Percentiles rank a stretch among this genome's conserved stretches.
Evolutionary conservation across 345 rosid species (phyloP).

Genomic region (Nephelium lappaceum): DNA sequence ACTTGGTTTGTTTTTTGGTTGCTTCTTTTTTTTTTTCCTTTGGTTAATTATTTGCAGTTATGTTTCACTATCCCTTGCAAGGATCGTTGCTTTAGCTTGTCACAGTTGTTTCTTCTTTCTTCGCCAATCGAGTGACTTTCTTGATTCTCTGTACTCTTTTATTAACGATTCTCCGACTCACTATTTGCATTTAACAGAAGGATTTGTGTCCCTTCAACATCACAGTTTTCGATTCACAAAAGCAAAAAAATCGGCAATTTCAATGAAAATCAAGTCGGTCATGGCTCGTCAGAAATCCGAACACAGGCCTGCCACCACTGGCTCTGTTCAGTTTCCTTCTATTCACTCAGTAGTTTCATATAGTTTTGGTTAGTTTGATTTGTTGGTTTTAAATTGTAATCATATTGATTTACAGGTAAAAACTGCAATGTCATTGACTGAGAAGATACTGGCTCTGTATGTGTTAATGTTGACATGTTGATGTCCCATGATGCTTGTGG

Average conservation of each 20-base stretch:
- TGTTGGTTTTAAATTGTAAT: background rate
- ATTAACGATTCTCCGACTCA: too few species aligned
- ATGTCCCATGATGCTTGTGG: slow-evolving; percentile 99
- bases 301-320: slow-evolving; percentile 76
- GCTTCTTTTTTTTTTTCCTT: too few species aligned
- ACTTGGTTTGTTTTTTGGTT: too few species aligned
- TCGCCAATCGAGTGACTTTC: too few species aligned
- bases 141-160: too few species aligned
- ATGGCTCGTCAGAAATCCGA: slow-evolving; percentile 79
- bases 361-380: background rate
- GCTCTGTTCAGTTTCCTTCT: slow-evolving; percentile 54
- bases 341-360: background rate
- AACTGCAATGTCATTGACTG: slow-evolving; percentile 94
- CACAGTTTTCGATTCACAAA: slow-evolving; percentile 45
- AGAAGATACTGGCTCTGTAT: slow-evolving; percentile 85
- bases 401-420: slow-evolving; percentile 57
- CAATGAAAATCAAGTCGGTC: slow-evolving; percentile 69
- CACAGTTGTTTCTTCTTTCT: too few species aligned
- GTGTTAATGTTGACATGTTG: slow-evolving; percentile 88
- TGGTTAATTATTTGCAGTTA: too few species aligned
- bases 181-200: slow-evolving; percentile 32
- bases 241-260: slow-evolving; percentile 52
- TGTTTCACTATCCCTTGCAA: too few species aligned
- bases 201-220: slow-evolving; percentile 54
- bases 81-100: too few species aligned